These are phyloP conservation scores for Pythium diclinum DNA, from an alignment of 352 stramenopile genomes.

Conservation along the genomic window DNA sequence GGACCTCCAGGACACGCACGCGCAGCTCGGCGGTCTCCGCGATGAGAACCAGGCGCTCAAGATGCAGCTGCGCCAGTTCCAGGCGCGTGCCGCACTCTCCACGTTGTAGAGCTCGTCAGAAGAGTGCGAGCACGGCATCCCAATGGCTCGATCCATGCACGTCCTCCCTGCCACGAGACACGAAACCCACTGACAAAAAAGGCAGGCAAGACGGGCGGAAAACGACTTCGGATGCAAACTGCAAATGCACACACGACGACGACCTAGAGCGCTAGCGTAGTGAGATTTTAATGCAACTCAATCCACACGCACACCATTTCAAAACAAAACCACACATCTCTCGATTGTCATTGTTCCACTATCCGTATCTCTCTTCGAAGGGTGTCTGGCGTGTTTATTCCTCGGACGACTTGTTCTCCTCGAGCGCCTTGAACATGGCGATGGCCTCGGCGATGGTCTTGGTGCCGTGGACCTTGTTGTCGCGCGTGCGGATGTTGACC, in stretches of 20 bases:
- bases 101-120: slow-evolving; percentile 26
- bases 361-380: not conserved
- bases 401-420: slow-evolving; percentile 61
- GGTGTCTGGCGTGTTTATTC: slow-evolving; percentile 37
- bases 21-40: slow-evolving; percentile 41
- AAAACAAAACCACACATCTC: not conserved
- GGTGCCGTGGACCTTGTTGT: slow-evolving; percentile 79
- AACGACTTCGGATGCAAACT: slow-evolving; percentile 11
- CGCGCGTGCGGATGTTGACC: slow-evolving; percentile 80
- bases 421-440: slow-evolving; percentile 88
- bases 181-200: not conserved
- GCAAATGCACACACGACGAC: not conserved
- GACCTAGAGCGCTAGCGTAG: too few species aligned
- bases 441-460: slow-evolving; percentile 94
- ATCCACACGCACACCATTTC: not conserved
- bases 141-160: slow-evolving; percentile 22
- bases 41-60: slow-evolving; percentile 63
- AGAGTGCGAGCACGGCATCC: slow-evolving; percentile 10
- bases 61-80: slow-evolving; percentile 58
- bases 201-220: slow-evolving; percentile 17
- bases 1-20: slow-evolving; percentile 51
- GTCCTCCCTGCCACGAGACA: slow-evolving; percentile 15
- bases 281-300: too few species aligned
- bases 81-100: slow-evolving; percentile 52
- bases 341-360: not conserved